Evolutionary conservation across 768 basidiomycete genomes (phyloP), one percentile per base, ranked within the genome.

Genomic region (Plicaturopsis crispa): DNA sequence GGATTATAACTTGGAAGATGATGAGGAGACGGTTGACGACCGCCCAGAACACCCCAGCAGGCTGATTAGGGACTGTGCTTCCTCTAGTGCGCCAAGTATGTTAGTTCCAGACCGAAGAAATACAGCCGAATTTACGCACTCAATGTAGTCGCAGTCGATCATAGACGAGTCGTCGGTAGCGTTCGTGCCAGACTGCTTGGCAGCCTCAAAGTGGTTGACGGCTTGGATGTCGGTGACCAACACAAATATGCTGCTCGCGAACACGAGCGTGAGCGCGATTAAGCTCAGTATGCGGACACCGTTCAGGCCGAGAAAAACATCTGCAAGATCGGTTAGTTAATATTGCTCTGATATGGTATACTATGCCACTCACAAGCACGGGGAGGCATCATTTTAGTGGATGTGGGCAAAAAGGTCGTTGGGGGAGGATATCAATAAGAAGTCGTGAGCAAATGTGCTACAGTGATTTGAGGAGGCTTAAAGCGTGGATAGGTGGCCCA

Each of bases 31-130:
- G 78, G 49, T 87, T 81, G 41, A 92, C 70, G 32, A 92, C 76
- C 2, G 88, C 83, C 87, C 90, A 96, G 61, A 96, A 94, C 17
- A 80, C 77, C 19, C 92, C 92, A 5, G 88, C 92, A 33, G 89
- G 68, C 57, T 94, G 91, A 60, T 91, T 89, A 3, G 91, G 91
- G n/a, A 96, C 86, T 0, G 89, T 88, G 59, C 81, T 85, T 38
- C 81, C 75, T 50, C 70, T 76, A 12, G 26, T 31, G 11, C 31
- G 22, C 17, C 17, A 37, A 13, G 36, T 28, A 18, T 12, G 8
- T 10, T 11, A 8, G 22, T 12, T 16, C 8, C 2, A n/a, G 26
- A 28, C 14, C 42, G 7, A 11, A 32, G 11, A 34, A 0, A n/a
- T 20, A 6, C n/a, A 7, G 43, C 42, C 33, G 24, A 38, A 45